Evolutionary conservation across 2,329 filamentous ascomycete genomes (phyloP).

Genomic region (Verticillium nonalfalfae): DNA sequence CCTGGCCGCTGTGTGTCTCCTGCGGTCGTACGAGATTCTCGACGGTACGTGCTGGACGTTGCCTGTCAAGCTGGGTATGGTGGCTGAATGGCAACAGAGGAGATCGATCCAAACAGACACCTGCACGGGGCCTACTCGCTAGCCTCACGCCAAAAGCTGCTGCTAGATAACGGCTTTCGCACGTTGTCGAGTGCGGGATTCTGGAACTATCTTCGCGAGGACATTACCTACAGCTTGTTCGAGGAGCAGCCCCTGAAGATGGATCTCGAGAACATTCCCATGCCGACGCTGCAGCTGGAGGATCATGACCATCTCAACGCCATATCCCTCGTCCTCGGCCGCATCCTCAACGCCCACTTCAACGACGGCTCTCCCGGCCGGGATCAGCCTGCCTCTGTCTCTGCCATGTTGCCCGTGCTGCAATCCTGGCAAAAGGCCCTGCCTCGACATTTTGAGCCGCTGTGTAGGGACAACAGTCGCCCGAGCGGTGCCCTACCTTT

Average conservation of each 20-base stretch:
- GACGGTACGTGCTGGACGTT: slow-evolving; percentile 20
- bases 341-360: slow-evolving; percentile 33
- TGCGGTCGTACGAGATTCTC: slow-evolving; percentile 43
- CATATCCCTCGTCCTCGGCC: slow-evolving; percentile 34
- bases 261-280: slow-evolving; percentile 18
- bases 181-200: slow-evolving; percentile 33
- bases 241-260: slow-evolving; percentile 33
- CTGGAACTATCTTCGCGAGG: slow-evolving; percentile 46
- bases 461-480: slow-evolving; percentile 13
- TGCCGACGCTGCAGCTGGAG: slow-evolving; percentile 4
- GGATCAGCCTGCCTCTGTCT: slow-evolving; percentile 12
- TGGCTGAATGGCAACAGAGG: slow-evolving; percentile 17
- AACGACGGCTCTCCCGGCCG: background rate
- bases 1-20: slow-evolving; percentile 37
- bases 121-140: slow-evolving; percentile 39
- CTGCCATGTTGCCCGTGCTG: slow-evolving; percentile 13
- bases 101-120: slow-evolving; percentile 34
- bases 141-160: slow-evolving; percentile 20
- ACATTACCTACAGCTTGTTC: slow-evolving; percentile 47
- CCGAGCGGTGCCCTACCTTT: slow-evolving; percentile 22
- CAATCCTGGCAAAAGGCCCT: slow-evolving; percentile 22
- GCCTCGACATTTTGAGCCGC: slow-evolving; percentile 24
- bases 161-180: slow-evolving; percentile 13
- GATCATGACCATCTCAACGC: slow-evolving; percentile 31
- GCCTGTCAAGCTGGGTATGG: fast-evolving